These are phyloP conservation scores for Monosporozyma servazzii DNA, from an alignment of 805 yeast species.

Conservation along the genomic window DNA sequence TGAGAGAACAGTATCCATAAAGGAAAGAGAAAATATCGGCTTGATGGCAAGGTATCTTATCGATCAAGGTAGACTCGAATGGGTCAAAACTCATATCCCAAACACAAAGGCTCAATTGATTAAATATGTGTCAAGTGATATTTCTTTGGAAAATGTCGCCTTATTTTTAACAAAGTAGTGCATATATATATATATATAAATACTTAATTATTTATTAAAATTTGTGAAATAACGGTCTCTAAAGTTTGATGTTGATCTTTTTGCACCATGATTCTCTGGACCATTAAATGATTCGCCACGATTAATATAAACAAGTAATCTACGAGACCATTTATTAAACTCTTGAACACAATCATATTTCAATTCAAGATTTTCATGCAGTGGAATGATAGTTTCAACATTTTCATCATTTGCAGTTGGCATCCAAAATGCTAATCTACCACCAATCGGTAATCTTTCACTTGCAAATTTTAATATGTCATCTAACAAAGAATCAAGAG, in stretches of 20 bases:
- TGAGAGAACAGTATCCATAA: slow-evolving; percentile 27
- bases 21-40: slow-evolving; percentile 54
- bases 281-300: slow-evolving; percentile 49
- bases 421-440: slow-evolving; percentile 93
- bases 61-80: slow-evolving; percentile 53
- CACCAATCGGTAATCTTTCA: slow-evolving; percentile 57
- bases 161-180: slow-evolving; percentile 27
- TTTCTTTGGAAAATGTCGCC: slow-evolving; percentile 67
- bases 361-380: slow-evolving; percentile 63
- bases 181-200: neutral
- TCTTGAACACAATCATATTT: slow-evolving; percentile 73
- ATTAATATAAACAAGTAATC: slow-evolving; percentile 72
- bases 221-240: slow-evolving; percentile 71
- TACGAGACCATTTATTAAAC: slow-evolving; percentile 88
- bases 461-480: slow-evolving; percentile 72
- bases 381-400: slow-evolving; percentile 61
- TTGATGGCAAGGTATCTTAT: slow-evolving; percentile 58
- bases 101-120: slow-evolving; percentile 37
- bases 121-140: slow-evolving; percentile 45
- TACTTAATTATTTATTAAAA: slow-evolving; percentile 33
- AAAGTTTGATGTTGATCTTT: slow-evolving; percentile 47
- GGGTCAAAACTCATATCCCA: slow-evolving; percentile 35
- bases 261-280: slow-evolving; percentile 34
- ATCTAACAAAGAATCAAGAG: slow-evolving; percentile 63
- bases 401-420: slow-evolving; percentile 90